Conservation (phyloP, 148 eudicot genomes). For the Silene uniflora region DNA sequence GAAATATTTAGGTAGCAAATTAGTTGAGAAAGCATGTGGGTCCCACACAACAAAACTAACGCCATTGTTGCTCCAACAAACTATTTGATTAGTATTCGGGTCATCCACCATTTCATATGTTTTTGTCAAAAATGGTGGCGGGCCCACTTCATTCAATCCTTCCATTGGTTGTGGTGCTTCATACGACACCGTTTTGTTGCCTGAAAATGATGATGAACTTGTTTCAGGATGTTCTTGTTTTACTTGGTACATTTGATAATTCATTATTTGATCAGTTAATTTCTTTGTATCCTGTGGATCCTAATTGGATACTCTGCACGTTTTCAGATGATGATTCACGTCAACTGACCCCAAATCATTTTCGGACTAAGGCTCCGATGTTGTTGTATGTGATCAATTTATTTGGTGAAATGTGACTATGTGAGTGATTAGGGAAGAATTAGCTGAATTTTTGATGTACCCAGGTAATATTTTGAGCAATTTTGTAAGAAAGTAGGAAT, state of each 20-base stretch:
- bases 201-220: conserved; percentile 23
- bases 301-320: too few relatives aligned
- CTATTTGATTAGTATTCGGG: conserved; percentile 39
- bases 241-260: conserved; percentile 38
- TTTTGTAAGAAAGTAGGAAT: neutral
- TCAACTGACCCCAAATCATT: too few relatives aligned
- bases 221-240: conserved; percentile 63
- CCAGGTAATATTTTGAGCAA: neutral
- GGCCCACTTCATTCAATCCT: conserved; percentile 72
- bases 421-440: neutral
- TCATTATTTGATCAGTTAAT: conserved; percentile 28
- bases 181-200: conserved; percentile 18
- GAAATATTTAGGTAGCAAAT: conserved; percentile 68
- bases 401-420: conserved; percentile 5
- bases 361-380: too few relatives aligned
- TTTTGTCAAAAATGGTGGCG: conserved; percentile 84
- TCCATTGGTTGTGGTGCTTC: conserved; percentile 65
- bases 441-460: neutral
- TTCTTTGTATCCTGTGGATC: too few relatives aligned
- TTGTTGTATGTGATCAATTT: neutral
- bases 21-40: conserved; percentile 64
- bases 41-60: conserved; percentile 91
- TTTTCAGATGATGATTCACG: neutral
- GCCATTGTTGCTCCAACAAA: conserved; percentile 83
- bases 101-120: conserved; percentile 93